Conservation (phyloP, 163 green algal species). For the Scenedesmus sp. region DNA sequence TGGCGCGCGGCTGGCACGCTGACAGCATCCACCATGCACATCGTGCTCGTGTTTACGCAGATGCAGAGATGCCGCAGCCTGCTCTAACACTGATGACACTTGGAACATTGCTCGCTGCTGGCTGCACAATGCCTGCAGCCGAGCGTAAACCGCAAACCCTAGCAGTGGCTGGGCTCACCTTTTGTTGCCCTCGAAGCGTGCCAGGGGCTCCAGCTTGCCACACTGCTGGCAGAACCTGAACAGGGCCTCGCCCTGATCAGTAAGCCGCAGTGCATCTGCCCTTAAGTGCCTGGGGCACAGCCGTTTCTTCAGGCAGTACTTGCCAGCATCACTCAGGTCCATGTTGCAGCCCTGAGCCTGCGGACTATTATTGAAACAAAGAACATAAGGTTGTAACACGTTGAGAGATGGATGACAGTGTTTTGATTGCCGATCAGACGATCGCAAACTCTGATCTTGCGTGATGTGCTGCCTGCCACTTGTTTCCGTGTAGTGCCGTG, state of each 20-base stretch:
- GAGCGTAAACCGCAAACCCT: not conserved
- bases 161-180: not conserved
- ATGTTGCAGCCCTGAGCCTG: not conserved
- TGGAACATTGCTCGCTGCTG: too few relatives aligned
- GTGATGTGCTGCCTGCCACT: not conserved
- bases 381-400: not conserved
- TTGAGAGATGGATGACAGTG: not conserved
- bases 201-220: conserved; percentile 5
- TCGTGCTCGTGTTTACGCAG: too few relatives aligned
- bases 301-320: not conserved
- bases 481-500: not conserved
- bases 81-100: too few relatives aligned
- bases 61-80: too few relatives aligned
- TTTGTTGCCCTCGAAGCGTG: conserved; percentile 2
- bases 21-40: too few relatives aligned
- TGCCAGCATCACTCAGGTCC: not conserved
- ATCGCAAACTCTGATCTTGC: not conserved
- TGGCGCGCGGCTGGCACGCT: too few relatives aligned
- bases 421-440: not conserved
- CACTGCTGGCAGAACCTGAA: conserved; percentile 19
- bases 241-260: not conserved
- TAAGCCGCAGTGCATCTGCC: not conserved
- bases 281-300: not conserved
- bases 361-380: not conserved
- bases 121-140: not conserved